A percentile compares a stretch with the other conserved stretches of the same genome.
Conservation (phyloP, 805 yeast genomes). For the Candida endomychidarum region DNA sequence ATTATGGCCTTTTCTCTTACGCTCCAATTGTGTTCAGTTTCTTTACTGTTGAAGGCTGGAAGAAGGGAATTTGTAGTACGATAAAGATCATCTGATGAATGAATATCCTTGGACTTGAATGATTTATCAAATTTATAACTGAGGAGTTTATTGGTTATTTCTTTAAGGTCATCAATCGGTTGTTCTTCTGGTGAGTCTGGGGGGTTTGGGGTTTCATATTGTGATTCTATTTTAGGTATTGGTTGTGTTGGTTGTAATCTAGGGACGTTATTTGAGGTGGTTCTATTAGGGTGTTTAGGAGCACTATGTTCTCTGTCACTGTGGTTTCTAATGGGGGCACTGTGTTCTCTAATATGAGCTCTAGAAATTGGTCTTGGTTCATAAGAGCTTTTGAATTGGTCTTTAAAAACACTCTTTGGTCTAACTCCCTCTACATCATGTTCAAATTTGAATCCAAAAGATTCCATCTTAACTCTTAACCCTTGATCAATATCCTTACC, state of each 20-base stretch:
- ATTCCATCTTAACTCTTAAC: not conserved
- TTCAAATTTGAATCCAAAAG: not conserved
- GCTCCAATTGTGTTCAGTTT: conserved; percentile 88
- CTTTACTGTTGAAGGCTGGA: conserved; percentile 61
- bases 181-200: too few species aligned
- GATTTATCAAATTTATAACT: conserved; percentile 42
- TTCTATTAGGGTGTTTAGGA: too few species aligned
- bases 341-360: not conserved
- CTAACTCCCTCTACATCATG: too few species aligned
- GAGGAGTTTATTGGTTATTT: conserved; percentile 12
- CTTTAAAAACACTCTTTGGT: too few species aligned
- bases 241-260: not conserved
- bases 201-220: not conserved
- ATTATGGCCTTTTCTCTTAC: conserved; percentile 62
- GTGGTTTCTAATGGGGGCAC: too few species aligned
- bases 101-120: conserved; percentile 29
- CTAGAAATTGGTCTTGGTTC: not conserved
- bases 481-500: not conserved
- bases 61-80: conserved; percentile 13
- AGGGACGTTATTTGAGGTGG: too few species aligned
- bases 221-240: not conserved
- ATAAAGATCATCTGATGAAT: conserved; percentile 21
- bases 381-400: too few species aligned
- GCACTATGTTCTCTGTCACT: too few species aligned
- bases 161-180: not conserved